A percentile compares a stretch with the other conserved stretches of the same genome.
phyloP scores from a whole-genome alignment of 768 basidiomycete genomes.

The Calocera viscosa region DNA sequence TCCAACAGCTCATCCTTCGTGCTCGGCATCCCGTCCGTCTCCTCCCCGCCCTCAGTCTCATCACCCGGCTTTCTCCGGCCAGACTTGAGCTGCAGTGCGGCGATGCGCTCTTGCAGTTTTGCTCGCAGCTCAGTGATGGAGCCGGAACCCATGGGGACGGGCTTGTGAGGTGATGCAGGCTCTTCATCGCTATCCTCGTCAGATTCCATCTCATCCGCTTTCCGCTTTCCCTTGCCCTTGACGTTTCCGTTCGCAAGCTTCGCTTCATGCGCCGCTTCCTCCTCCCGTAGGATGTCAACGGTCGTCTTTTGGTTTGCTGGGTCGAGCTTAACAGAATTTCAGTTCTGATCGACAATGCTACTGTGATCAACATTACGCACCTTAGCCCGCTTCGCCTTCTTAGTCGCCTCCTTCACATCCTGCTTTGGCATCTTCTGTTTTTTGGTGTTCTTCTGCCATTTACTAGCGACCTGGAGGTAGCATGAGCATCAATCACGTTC shows the following conservation, averaged over 20 bases:
- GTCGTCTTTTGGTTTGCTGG: slow-evolving; percentile 76
- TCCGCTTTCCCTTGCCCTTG: slow-evolving; percentile 24
- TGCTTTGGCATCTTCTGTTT: slow-evolving; percentile 74
- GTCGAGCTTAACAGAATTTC: slow-evolving; percentile 51
- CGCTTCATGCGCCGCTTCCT: slow-evolving; percentile 26
- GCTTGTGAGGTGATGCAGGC: slow-evolving; percentile 26
- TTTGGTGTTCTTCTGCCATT: slow-evolving; percentile 80
- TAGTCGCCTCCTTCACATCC: slow-evolving; percentile 74
- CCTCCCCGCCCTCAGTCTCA: slow-evolving; percentile 33
- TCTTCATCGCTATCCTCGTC: slow-evolving; percentile 21
- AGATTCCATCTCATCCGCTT: slow-evolving; percentile 1
- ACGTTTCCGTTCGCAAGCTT: slow-evolving; percentile 22
- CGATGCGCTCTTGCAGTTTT: slow-evolving; percentile 66
- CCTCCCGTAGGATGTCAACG: slow-evolving; percentile 56
- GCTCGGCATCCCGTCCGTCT: slow-evolving; percentile 12
- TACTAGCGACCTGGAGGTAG: slow-evolving; percentile 39
- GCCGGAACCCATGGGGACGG: slow-evolving; percentile 50
- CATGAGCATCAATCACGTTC: background rate
- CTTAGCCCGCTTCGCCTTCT: slow-evolving; percentile 80
- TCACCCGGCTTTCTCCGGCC: slow-evolving; percentile 21
- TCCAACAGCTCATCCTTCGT: slow-evolving; percentile 75
- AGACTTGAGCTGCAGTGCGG: slow-evolving; percentile 42
- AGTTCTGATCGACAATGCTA: background rate
- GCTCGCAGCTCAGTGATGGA: slow-evolving; percentile 54
- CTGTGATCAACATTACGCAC: slow-evolving; percentile 29